Base-by-base conservation (phyloP, 176 grass and related monocot genomes). In the Zizania latifolia region DNA sequence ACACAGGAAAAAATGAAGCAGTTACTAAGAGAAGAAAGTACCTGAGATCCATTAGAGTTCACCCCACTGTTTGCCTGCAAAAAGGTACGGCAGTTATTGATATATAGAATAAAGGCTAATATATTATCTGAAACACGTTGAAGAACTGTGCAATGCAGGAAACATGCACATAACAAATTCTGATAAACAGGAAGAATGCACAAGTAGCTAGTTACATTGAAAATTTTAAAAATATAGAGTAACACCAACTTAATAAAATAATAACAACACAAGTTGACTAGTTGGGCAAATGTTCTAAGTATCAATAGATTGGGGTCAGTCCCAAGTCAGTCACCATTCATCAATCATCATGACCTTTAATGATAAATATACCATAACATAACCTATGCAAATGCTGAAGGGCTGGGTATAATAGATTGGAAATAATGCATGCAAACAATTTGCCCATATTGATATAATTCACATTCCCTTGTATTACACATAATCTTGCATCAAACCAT, bases 11-110 rank as follows among this genome's bases (percentile, higher is more conserved):
- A 4, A 41, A 15, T 8, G 0, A 72, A 29, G 51, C 3, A 60
- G 13, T 51, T 10, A 37, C 28, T 17, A 46, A 21, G 31, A 48
- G 5, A 66, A 3, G 10, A 41, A 72, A 70, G 37, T 89, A 99
- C 91, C 86, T 99, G 95, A 79, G 89, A 94, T 48, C 95, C 95
- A 84, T 99, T 99, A 79, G 86, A 88, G 73, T 92, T 86, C 14
- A 80, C 8, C 58, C 95, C 95, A 82, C 92, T 99, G 71, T 99
- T 99, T 83, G 91, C 95, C 95, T 94, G 89, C 33, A 72, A 85
- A 79, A 75, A 44, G 13, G 26, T 32, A 53, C 29, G 46, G 17
- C 3, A 40, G 6, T 35, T 23, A 28, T 64, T 83, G 45, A 78
- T 16, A 68, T 62, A 21, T 10, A 65, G n/a, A 63, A 68, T 24